Evolutionary conservation across 148 eudicot species (phyloP), one percentile per base, ranked within the genome.

Genomic region (Limonium bicolor): DNA sequence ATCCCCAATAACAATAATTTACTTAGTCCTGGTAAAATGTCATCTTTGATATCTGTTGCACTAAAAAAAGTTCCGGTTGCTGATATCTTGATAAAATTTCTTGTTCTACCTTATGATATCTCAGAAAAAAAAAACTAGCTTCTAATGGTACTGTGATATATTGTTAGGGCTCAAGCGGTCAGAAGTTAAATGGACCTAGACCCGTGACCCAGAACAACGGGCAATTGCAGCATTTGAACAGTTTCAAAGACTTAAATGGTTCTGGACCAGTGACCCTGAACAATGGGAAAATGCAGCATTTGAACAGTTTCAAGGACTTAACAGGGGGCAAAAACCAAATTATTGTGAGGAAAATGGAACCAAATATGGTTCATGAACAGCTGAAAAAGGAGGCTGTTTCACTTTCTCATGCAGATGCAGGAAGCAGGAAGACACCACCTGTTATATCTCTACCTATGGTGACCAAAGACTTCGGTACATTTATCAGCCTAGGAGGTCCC

Each of bases 401-500:
- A 12, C 59, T 59, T 48, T 41, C 74, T 50, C 32, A 53, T 43
- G 64, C 52, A 67, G 76, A 73, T 54, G 48, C 36, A 65, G 78
- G 78, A 40, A 60, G 33, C 41, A 49, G 65, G 27, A 60, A 56
- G 41, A 48, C 55, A 33, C 62, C 58, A 53, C 28, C 39, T 48
- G 73, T 66, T 5, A 45, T 32, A 42, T 56, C 50, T 51, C 51
- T 46, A 48, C 36, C 36, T 56, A 61, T 50, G 65, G 69, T 51
- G 42, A 50, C 40, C 34, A 64, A 53, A 55, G 65, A 61, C 60
- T 57, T 52, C 42, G 60, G 64, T 42, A 72, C 58, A 50, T 56
- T 50, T 60, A 90, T 84, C 32, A 58, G 76, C 41, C 62, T 90
- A 50, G 76, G 78, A 46, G 69, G 61, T 54, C 60, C 78, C 41